These are phyloP conservation scores for Kazachstania viticola DNA, from an alignment of 805 yeast genomes.

Conservation along the genomic window DNA sequence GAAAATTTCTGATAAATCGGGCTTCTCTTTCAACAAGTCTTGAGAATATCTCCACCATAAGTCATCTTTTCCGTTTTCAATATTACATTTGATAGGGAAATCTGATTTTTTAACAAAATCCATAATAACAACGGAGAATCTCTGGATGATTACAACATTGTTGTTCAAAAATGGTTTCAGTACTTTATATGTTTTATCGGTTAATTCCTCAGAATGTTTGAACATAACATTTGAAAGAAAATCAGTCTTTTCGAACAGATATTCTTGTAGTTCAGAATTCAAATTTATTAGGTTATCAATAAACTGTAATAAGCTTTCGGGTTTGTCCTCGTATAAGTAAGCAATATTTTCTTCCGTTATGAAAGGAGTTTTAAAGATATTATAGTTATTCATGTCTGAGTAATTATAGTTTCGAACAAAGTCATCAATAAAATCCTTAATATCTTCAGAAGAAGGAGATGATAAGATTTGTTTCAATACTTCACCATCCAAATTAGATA, in stretches of 20 bases:
- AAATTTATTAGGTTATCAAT: constrained; percentile 11
- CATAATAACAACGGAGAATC: constrained; percentile 7
- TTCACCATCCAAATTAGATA: constrained; percentile 25
- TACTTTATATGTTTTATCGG: constrained; percentile 6
- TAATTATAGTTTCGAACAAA: constrained; percentile 20
- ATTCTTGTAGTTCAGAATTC: background rate
- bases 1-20: constrained; percentile 6
- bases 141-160: constrained; percentile 6
- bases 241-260: constrained; percentile 9
- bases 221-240: constrained; percentile 10
- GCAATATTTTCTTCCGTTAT: constrained; percentile 27
- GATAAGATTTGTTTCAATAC: constrained; percentile 6
- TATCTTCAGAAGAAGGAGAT: constrained; percentile 3
- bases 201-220: constrained; percentile 4
- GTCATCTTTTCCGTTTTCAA: background rate
- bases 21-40: constrained; percentile 8
- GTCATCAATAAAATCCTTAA: constrained; percentile 13
- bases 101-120: constrained; percentile 4
- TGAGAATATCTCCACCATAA: constrained; percentile 5
- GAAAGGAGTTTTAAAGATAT: constrained; percentile 21
- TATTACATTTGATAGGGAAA: too few species aligned
- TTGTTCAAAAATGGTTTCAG: constrained; percentile 4
- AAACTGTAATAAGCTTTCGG: constrained; percentile 13
- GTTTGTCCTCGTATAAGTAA: constrained; percentile 23
- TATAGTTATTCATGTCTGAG: constrained; percentile 16